Evolutionary conservation across 1,139 yeast species (phyloP), one percentile per base, ranked within the genome.

Genomic region (Kluyveromyces sp.): DNA sequence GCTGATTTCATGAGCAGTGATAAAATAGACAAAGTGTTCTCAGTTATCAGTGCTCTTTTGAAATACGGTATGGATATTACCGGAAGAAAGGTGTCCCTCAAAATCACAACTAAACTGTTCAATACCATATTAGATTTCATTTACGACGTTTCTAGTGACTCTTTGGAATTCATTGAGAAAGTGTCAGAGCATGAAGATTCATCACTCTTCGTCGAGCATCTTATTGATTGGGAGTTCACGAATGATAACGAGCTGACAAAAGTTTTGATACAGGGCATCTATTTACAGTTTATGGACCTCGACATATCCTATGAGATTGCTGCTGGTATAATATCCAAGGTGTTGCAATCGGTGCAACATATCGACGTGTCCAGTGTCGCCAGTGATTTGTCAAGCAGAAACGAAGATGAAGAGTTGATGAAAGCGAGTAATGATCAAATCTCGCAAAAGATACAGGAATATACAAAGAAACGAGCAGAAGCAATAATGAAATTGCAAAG

Each of bases 91-190:
- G 42, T 45, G 9, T 55, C 61, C 7, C 55, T 72, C 41, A 69
- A 65, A 43, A 61, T 74, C 13, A 58, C 78, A 2, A 50, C 60
- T 3, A 71, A 68, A 41, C 61, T 82, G 32, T 71, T 75, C 51
- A 74, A 76, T 50, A 64, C 79, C 2, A 65, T 78, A 41, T 62
- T 83, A 38, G 86, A 80, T 51, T 73, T 82, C 47, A 60, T 81
- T 32, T 82, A 79, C 60, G 87, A 81, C 55, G 75, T 83, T 54
- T 73, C 84, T 17, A 70, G 82, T 18, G 82, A 80, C 52, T 79
- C 87, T 0, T 57, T 63, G n/a, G 77, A 74, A 16, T 83, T 83
- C 52, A 70, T 80, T 25, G 65, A 66, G 39, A 64, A 64, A 29
- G 61, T 65, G 37, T 54, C 56, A 33, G 49, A 48, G 9, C 46